Evolutionary conservation across 345 rosid genomes (phyloP).

Genomic region (Cardamine chenopodiifolia): DNA sequence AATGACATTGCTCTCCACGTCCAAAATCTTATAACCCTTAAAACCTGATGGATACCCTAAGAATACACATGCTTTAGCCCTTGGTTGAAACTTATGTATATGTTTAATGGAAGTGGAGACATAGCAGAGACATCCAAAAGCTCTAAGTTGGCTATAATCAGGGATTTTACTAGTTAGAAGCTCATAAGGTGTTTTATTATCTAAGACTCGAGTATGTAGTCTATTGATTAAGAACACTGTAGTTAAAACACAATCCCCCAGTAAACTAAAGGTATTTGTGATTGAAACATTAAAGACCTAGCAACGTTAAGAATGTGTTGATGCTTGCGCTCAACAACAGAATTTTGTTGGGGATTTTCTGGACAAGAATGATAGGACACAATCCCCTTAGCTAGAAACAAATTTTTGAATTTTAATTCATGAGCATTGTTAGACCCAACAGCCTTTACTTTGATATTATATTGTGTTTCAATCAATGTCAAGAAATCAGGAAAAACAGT

Average conservation of each 20-base stretch:
- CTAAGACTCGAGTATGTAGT: background rate
- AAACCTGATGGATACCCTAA: background rate
- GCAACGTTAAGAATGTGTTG: background rate
- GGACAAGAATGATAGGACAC: background rate
- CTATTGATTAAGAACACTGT: background rate
- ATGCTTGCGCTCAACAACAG: background rate
- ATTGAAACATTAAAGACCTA: background rate
- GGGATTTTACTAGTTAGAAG: fast-evolving
- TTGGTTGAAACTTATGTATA: background rate
- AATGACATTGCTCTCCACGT: background rate
- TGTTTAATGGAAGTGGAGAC: background rate
- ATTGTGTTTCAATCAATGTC: no score
- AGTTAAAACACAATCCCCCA: background rate
- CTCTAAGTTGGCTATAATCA: background rate
- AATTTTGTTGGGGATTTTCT: background rate
- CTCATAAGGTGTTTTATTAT: background rate
- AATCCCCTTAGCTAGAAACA: background rate
- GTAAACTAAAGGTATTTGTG: no score
- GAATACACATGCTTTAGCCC: background rate
- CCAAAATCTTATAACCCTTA: background rate
- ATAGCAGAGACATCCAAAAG: background rate
- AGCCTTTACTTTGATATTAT: background rate
- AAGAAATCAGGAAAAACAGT: no score
- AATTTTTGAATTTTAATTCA: background rate
- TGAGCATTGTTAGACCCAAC: background rate